These are phyloP conservation scores for Polymyxa betae DNA, from an alignment of 208 protist species.

Conservation along the genomic window DNA sequence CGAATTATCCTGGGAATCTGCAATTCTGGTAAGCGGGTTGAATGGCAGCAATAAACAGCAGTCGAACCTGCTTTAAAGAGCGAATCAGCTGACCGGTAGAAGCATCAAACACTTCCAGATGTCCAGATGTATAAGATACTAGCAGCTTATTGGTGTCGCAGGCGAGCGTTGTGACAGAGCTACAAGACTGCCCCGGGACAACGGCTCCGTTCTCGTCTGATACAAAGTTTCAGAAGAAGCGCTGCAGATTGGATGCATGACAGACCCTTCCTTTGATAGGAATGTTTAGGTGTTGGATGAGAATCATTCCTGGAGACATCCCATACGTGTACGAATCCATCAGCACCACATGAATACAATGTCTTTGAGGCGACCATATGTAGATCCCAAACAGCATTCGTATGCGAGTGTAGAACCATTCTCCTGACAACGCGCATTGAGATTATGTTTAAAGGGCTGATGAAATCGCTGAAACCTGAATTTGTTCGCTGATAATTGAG, in stretches of 20 bases:
- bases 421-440: background rate
- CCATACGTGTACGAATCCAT: conserved; percentile 1
- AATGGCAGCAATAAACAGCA: background rate
- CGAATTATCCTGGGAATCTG: background rate
- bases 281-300: background rate
- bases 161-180: background rate
- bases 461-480: background rate
- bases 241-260: background rate
- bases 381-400: conserved; percentile 35
- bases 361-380: background rate
- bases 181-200: background rate
- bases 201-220: background rate
- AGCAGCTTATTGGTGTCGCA: conserved; percentile 33
- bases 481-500: background rate
- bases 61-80: background rate
- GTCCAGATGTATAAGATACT: background rate
- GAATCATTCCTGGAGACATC: background rate
- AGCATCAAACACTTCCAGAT: conserved; percentile 22
- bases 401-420: background rate
- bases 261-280: background rate
- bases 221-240: background rate
- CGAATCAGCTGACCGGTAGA: background rate
- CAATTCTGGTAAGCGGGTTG: background rate
- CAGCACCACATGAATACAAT: background rate
- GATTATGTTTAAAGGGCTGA: background rate